Conservation (phyloP, 352 stramenopile genomes). For the Halophytophthora polymorphica region DNA sequence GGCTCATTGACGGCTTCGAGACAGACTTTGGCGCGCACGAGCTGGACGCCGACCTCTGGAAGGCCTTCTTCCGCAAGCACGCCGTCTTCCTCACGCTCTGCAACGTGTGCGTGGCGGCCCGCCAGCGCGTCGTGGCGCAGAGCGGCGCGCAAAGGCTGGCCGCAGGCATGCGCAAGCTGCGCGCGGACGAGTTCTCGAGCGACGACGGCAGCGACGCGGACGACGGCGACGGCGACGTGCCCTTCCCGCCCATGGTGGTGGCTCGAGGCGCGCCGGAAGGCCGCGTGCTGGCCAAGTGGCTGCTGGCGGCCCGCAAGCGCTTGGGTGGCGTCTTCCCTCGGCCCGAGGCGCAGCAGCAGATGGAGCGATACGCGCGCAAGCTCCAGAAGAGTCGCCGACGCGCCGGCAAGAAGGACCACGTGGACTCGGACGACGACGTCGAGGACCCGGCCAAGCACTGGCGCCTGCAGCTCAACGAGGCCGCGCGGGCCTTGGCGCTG, state of each 20-base stretch:
- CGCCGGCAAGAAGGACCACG: slow-evolving; percentile 56
- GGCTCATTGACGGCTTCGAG: slow-evolving; percentile 74
- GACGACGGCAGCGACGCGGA: slow-evolving; percentile 84
- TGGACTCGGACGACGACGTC: slow-evolving; percentile 73
- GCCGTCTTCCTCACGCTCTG: slow-evolving; percentile 93
- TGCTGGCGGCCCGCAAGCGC: slow-evolving; percentile 87
- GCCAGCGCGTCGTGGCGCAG: slow-evolving; percentile 16
- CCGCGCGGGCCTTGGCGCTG: slow-evolving; percentile 66
- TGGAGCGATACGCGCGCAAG: slow-evolving; percentile 87
- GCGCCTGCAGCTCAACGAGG: slow-evolving; percentile 81
- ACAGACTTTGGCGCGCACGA: slow-evolving; percentile 83
- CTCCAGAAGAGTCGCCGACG: slow-evolving; percentile 82
- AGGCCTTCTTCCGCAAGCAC: slow-evolving; percentile 95
- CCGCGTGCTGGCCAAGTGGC: slow-evolving; percentile 93
- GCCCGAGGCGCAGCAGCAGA: slow-evolving; percentile 80
- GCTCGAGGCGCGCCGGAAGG: slow-evolving; percentile 87
- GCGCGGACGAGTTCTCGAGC: slow-evolving; percentile 91
- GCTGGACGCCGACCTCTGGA: slow-evolving; percentile 92
- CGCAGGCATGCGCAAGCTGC: slow-evolving; percentile 57
- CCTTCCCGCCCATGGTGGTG: slow-evolving; percentile 93
- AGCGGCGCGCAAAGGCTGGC: slow-evolving; percentile 12
- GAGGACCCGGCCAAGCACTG: slow-evolving; percentile 65
- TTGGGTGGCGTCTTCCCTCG: slow-evolving; percentile 91
- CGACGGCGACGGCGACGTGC: slow-evolving; percentile 36
- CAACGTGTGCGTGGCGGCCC: slow-evolving; percentile 84